Conservation (phyloP, 106 monocot species). For the Ottelia alismoides region DNA sequence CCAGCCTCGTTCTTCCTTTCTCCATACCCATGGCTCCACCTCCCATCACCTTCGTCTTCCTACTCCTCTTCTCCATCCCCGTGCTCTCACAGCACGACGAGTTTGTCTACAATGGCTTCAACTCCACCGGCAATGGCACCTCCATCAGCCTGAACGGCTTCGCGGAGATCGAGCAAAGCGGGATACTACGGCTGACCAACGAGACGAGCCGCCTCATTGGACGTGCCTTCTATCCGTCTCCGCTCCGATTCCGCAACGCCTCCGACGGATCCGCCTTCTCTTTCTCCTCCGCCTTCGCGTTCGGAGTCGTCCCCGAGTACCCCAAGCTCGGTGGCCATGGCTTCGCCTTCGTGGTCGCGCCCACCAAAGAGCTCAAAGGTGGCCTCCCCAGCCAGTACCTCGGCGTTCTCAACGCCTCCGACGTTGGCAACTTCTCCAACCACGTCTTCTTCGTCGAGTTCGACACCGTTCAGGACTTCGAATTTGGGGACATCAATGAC, state of each 20-base stretch:
- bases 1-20: too few species aligned
- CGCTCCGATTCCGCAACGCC: conserved; percentile 8
- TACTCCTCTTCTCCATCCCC: too few species aligned
- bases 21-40: too few species aligned
- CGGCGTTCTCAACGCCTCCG: conserved; percentile 5
- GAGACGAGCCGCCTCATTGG: conserved; percentile 18
- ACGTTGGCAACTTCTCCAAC: conserved; percentile 11
- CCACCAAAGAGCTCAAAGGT: neutral
- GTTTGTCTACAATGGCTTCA: conserved; percentile 7
- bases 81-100: too few species aligned
- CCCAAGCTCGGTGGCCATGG: conserved; percentile 29
- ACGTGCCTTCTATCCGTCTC: conserved; percentile 20
- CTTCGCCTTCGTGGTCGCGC: conserved; percentile 7
- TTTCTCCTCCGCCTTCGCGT: conserved; percentile 47
- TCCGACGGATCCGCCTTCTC: conserved; percentile 38
- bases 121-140: conserved; percentile 10
- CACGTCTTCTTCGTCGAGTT: conserved; percentile 15
- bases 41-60: too few species aligned
- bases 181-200: conserved; percentile 21
- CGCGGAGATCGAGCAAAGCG: conserved; percentile 4
- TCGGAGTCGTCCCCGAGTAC: conserved; percentile 38
- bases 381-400: conserved; percentile 7
- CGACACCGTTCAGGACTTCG: conserved; percentile 9
- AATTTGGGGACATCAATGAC: conserved; percentile 13
- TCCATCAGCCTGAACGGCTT: conserved; percentile 13